Conservation (phyloP, 345 rosid species). For the Eutrema yunnanense region DNA sequence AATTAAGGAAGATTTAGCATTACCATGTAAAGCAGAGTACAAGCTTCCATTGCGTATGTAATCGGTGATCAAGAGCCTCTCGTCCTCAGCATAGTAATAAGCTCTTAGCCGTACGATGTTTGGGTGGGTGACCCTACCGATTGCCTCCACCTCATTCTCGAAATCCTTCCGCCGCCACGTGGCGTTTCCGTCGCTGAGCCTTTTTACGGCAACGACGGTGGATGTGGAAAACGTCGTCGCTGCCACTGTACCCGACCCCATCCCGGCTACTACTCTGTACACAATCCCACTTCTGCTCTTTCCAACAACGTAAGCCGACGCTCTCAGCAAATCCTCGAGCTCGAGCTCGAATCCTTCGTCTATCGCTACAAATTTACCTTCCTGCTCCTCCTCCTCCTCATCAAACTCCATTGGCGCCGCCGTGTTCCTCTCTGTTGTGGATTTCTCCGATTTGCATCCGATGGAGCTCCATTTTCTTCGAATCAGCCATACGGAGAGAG, state of each 20-base stretch:
- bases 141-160: slow-evolving; percentile 75
- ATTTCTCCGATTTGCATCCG: slow-evolving; percentile 33
- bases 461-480: slow-evolving; percentile 36
- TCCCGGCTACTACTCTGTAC: slow-evolving; percentile 69
- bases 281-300: slow-evolving; percentile 85
- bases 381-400: slow-evolving; percentile 41
- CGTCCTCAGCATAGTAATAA: slow-evolving; percentile 77
- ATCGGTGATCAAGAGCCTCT: slow-evolving; percentile 78
- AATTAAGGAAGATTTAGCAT: neutral
- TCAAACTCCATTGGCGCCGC: slow-evolving; percentile 8
- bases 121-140: slow-evolving; percentile 68
- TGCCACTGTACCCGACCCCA: slow-evolving; percentile 46
- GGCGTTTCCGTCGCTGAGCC: slow-evolving; percentile 73
- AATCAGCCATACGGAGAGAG: slow-evolving; percentile 52
- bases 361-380: slow-evolving; percentile 57
- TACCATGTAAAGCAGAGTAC: slow-evolving; percentile 79
- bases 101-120: slow-evolving; percentile 76
- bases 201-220: slow-evolving; percentile 69
- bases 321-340: slow-evolving; percentile 84
- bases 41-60: slow-evolving; percentile 75
- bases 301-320: slow-evolving; percentile 90
- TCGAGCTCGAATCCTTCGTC: slow-evolving; percentile 83
- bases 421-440: slow-evolving; percentile 32
- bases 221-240: slow-evolving; percentile 12
- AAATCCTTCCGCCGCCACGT: slow-evolving; percentile 75